A percentile compares a stretch with the other conserved stretches of the same genome.
Conservation (phyloP, 176 grass and related monocot genomes). For the Raddia guianensis region DNA sequence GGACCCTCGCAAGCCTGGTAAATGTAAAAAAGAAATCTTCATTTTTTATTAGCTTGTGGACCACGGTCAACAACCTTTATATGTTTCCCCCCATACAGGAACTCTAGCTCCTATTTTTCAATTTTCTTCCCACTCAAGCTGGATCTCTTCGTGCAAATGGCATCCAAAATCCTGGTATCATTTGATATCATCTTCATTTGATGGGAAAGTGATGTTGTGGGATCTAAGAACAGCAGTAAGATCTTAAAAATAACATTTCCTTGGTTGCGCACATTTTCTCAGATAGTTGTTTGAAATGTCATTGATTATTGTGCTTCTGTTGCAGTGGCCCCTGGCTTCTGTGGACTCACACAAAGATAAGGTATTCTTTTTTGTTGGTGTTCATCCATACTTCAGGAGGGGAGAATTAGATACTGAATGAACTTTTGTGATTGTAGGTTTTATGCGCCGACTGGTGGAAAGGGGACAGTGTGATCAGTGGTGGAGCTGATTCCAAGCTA, state of each 20-base stretch:
- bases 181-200: constrained; percentile 89
- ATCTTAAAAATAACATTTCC: constrained; percentile 28
- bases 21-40: constrained; percentile 26
- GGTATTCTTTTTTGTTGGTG: constrained; percentile 39
- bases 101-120: constrained; percentile 88
- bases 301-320: constrained; percentile 29
- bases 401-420: not conserved
- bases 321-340: constrained; percentile 83
- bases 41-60: constrained; percentile 17
- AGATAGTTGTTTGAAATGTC: not conserved
- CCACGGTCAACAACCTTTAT: constrained; percentile 26
- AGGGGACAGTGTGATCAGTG: constrained; percentile 72
- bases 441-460: constrained; percentile 96
- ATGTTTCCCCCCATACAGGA: constrained; percentile 54
- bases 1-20: constrained; percentile 98
- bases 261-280: not conserved
- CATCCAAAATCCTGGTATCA: constrained; percentile 88
- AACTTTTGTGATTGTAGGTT: constrained; percentile 50
- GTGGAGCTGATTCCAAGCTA: constrained; percentile 95
- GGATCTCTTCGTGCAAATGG: constrained; percentile 92
- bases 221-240: constrained; percentile 94
- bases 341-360: constrained; percentile 85
- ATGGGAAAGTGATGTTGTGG: constrained; percentile 99
- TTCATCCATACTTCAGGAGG: not conserved
- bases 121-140: constrained; percentile 89